Percentiles rank a stretch among this genome's conserved stretches.
These are phyloP conservation scores for Cyberlindnera suaveolens DNA, from an alignment of 805 yeast genomes.

Conservation along the genomic window DNA sequence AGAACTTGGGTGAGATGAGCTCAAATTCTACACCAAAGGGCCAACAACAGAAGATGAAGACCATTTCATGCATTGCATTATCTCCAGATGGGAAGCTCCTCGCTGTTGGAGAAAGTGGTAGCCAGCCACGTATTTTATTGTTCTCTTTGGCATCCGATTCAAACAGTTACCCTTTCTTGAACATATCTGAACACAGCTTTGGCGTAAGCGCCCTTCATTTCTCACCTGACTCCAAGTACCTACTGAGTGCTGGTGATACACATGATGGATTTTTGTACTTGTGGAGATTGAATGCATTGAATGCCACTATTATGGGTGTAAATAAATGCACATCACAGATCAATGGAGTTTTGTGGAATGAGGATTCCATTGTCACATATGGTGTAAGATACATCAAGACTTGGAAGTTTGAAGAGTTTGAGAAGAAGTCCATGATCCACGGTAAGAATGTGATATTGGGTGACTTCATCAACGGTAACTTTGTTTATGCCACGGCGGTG, in stretches of 20 bases:
- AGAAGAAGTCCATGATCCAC: slow-evolving; percentile 30
- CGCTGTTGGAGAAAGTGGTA: slow-evolving; percentile 70
- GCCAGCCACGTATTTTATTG: slow-evolving; percentile 56
- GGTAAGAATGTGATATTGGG: slow-evolving; percentile 61
- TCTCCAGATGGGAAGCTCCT: slow-evolving; percentile 47
- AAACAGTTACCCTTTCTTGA: slow-evolving; percentile 41
- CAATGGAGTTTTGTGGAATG: slow-evolving; percentile 50
- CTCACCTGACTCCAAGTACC: slow-evolving; percentile 47
- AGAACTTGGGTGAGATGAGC: background rate
- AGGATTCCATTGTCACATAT: slow-evolving; percentile 42
- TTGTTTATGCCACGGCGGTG: slow-evolving; percentile 31
- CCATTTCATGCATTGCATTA: slow-evolving; percentile 51
- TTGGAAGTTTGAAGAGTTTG: slow-evolving; percentile 43
- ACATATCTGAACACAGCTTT: slow-evolving; percentile 56
- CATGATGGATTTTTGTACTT: slow-evolving; percentile 64
- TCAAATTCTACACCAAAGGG: slow-evolving; percentile 7
- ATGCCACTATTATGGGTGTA: slow-evolving; percentile 36
- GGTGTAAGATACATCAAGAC: slow-evolving; percentile 58
- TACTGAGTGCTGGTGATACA: slow-evolving; percentile 60
- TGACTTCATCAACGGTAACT: slow-evolving; percentile 40
- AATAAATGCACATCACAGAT: slow-evolving; percentile 60
- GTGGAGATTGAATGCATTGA: slow-evolving; percentile 40
- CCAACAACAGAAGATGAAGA: slow-evolving; percentile 36
- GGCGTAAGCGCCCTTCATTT: slow-evolving; percentile 53
- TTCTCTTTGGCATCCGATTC: slow-evolving; percentile 51